Base-by-base conservation (phyloP, 2,329 filamentous ascomycete genomes). In the Aspergillus terreus region DNA sequence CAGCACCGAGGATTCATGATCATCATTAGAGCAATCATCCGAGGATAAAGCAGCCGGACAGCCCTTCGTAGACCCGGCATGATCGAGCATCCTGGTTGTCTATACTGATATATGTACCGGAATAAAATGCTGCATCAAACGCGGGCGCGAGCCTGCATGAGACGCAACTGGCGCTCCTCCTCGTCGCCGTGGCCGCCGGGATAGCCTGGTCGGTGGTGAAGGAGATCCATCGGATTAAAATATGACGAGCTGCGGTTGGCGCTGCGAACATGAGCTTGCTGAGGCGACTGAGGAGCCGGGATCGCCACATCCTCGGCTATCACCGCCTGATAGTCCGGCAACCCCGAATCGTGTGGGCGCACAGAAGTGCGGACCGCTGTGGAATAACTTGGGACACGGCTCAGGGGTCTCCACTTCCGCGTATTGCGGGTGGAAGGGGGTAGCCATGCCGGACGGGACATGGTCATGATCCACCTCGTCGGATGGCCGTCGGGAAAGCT, bases 311-410 rank as follows among this genome's bases (percentile, higher is more conserved):
- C 58, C 40, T 59, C 61, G 6, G 67, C 64, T 23, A 68, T 63
- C 12, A 82, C 85, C 2, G 85, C 80, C 50, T 79, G 72, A 63
- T 91, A 91, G 63, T 88, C 83, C 0, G 87, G 87, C 5, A 89
- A 77, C 11, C 70, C 70, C 4, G 74, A 68, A 30, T 76, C 76
- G 19, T 78, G 76, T 6, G 77, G 76, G 32, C 81, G 78, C 14
- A 83, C 80, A 4, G 84, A 82, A 0, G 84, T 82, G 56, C 82
- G 82, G 23, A 90, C 82, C 0, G 88, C 88, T 1, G 88, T 91
- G 14, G 81, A 80, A 66, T 92, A 92, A 51, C 87, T 91, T 1
- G 88, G 88, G 2, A 92, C 87, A 58, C 87, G 87, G 66, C 79
- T 87, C 40, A 91, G 73, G 73, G 57, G 84, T 81, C 44, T 81